Conservation (phyloP, 805 yeast species). For the Cyberlindnera mycetangii region DNA sequence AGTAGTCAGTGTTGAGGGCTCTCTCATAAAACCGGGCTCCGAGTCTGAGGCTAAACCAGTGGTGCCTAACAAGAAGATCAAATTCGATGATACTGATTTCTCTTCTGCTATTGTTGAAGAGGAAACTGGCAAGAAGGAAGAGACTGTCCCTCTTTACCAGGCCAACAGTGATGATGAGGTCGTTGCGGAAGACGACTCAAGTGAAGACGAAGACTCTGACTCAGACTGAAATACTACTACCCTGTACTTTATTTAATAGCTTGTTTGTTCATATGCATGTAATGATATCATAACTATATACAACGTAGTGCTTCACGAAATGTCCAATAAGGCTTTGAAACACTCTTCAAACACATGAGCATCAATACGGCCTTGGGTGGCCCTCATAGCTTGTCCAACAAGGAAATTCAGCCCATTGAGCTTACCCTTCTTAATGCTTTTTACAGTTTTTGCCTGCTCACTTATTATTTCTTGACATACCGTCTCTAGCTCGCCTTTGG, state of each 20-base stretch:
- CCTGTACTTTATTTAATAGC: neutral
- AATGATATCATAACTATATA: constrained; percentile 3
- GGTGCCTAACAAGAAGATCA: constrained; percentile 44
- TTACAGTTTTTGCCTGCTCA: constrained; percentile 50
- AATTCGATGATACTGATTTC: constrained; percentile 44
- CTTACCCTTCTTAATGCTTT: constrained; percentile 49
- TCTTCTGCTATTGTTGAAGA: constrained; percentile 23
- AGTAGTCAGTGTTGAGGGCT: constrained; percentile 86
- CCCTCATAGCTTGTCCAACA: constrained; percentile 82
- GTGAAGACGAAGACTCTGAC: constrained; percentile 28
- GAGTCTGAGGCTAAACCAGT: constrained; percentile 56
- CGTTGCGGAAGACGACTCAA: constrained; percentile 27
- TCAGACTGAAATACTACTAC: constrained; percentile 16
- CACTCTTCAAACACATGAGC: constrained; percentile 34
- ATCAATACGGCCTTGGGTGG: constrained; percentile 58
- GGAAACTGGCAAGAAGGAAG: constrained; percentile 12
- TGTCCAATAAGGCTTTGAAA: constrained; percentile 29
- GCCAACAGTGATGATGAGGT: constrained; percentile 24
- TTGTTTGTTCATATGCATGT: constrained; percentile 2
- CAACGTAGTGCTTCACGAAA: constrained; percentile 8
- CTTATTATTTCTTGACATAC: constrained; percentile 37
- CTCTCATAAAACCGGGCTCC: constrained; percentile 43
- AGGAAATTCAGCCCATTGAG: constrained; percentile 67
- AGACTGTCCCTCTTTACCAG: constrained; percentile 20
- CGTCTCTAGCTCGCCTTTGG: constrained; percentile 30